phyloP scores from a whole-genome alignment of 1,284 basidiomycete species.

The Cutaneotrichosporon sp. region DNA sequence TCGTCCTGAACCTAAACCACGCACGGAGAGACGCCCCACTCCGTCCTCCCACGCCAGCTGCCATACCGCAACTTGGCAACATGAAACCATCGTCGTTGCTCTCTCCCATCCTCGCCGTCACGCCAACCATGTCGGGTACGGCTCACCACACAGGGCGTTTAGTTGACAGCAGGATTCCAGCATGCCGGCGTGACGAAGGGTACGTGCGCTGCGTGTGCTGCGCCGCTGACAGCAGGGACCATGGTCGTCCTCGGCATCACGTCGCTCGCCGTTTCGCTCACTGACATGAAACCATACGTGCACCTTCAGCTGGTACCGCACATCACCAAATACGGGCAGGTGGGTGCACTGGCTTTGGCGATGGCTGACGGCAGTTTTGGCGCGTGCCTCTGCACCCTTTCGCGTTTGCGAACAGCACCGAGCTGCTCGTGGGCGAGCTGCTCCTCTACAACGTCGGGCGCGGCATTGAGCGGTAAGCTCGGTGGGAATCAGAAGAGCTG shows the following conservation, averaged over 20 bases:
- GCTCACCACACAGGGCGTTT: not conserved
- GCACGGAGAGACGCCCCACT: no score
- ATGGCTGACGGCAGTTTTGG: slow-evolving; percentile 64
- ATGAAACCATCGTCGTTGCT: no score
- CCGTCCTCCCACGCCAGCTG: no score
- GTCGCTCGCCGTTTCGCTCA: slow-evolving; percentile 66
- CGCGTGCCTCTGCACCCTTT: slow-evolving; percentile 68
- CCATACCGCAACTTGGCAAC: no score
- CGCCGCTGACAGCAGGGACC: slow-evolving; percentile 58
- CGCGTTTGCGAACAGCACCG: slow-evolving; percentile 75
- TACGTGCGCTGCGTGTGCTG: not conserved
- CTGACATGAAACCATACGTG: slow-evolving; percentile 80
- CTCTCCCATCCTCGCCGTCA: not conserved
- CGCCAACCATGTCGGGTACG: slow-evolving; percentile 2
- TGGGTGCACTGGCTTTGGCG: slow-evolving; percentile 17
- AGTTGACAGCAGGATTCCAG: slow-evolving; percentile 35
- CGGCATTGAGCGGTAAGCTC: slow-evolving; percentile 61
- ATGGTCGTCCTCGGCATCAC: slow-evolving; percentile 66
- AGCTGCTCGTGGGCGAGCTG: slow-evolving; percentile 71
- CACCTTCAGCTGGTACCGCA: slow-evolving; percentile 60
- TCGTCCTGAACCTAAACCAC: no score
- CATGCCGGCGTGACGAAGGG: slow-evolving; percentile 44
- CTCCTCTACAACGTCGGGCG: slow-evolving; percentile 68
- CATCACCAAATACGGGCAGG: slow-evolving; percentile 49
- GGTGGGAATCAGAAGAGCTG: not conserved